These are phyloP conservation scores for Colletotrichum spaethianum DNA, from an alignment of 2,329 filamentous ascomycete genomes.

Conservation along the genomic window DNA sequence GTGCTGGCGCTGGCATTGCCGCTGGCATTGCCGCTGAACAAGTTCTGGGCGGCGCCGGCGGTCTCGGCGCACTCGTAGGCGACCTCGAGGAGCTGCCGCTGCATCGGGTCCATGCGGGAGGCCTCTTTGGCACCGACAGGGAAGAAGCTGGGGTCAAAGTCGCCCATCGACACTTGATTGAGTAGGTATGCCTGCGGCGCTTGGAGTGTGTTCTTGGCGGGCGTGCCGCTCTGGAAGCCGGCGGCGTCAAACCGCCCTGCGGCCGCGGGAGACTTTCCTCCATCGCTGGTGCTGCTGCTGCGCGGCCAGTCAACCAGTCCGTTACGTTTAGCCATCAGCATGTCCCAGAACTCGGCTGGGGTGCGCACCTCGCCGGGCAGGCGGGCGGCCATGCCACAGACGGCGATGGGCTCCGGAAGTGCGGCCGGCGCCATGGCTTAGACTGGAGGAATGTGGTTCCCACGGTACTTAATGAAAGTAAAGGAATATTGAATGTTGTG, in stretches of 20 bases:
- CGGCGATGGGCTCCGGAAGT: slow-evolving; percentile 46
- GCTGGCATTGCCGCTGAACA: too few species aligned
- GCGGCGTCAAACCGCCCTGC: slow-evolving; percentile 42
- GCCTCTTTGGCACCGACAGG: slow-evolving; percentile 19
- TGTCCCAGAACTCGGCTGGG: slow-evolving; percentile 48
- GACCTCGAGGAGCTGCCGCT: slow-evolving; percentile 50
- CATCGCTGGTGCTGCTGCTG: background rate
- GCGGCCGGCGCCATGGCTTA: background rate
- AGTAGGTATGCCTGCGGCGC: slow-evolving; percentile 8
- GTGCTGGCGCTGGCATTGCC: too few species aligned
- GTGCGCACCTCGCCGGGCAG: slow-evolving; percentile 48
- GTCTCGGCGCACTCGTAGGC: slow-evolving; percentile 50
- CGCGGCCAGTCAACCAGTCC: slow-evolving; percentile 38
- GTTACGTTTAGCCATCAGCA: slow-evolving; percentile 47
- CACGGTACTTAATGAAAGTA: too few species aligned
- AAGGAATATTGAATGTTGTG: too few species aligned
- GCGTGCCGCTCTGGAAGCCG: slow-evolving; percentile 37
- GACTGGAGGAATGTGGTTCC: background rate
- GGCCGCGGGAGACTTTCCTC: slow-evolving; percentile 23
- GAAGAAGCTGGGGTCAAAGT: slow-evolving; percentile 26
- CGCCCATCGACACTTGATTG: background rate
- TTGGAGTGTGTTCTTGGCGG: slow-evolving; percentile 25
- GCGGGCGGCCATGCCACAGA: slow-evolving; percentile 49
- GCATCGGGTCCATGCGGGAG: slow-evolving; percentile 49
- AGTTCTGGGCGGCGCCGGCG: slow-evolving; percentile 46